These are phyloP conservation scores for Stylonectria norvegica DNA, from an alignment of 2,329 filamentous ascomycete species.

Conservation along the genomic window DNA sequence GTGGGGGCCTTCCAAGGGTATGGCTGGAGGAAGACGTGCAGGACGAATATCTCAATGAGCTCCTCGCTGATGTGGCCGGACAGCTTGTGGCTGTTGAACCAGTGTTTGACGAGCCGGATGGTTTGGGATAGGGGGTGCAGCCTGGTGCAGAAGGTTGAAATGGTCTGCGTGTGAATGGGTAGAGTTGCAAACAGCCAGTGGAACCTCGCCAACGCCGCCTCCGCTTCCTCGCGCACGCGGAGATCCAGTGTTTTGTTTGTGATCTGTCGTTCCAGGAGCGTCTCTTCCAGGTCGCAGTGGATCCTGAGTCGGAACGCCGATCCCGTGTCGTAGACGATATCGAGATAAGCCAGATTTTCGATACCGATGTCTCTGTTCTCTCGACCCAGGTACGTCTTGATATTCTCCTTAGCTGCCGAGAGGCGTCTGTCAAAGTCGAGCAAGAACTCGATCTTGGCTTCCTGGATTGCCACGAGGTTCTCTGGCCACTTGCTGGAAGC, in stretches of 20 bases:
- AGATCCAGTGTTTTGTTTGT: constrained; percentile 69
- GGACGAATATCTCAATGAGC: constrained; percentile 77
- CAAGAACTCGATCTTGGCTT: constrained; percentile 88
- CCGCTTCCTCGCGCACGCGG: constrained; percentile 64
- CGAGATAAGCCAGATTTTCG: constrained; percentile 77
- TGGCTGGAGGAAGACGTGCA: constrained; percentile 74
- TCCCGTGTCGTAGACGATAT: constrained; percentile 70
- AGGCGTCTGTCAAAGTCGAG: constrained; percentile 72
- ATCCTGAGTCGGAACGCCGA: constrained; percentile 81
- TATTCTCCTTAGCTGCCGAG: constrained; percentile 54
- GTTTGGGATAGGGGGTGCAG: constrained; percentile 76
- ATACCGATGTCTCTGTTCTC: constrained; percentile 69
- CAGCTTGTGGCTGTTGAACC: constrained; percentile 84
- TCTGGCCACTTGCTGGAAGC: constrained; percentile 92
- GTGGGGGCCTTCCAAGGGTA: constrained; percentile 78
- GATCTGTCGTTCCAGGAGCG: constrained; percentile 72
- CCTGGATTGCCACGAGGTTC: constrained; percentile 83
- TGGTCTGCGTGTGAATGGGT: constrained; percentile 76
- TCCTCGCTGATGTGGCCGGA: constrained; percentile 72
- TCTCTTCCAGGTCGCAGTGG: constrained; percentile 82
- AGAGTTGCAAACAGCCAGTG: constrained; percentile 68
- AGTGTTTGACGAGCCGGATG: constrained; percentile 81
- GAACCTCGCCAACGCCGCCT: constrained; percentile 65
- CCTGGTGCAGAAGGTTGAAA: constrained; percentile 76
- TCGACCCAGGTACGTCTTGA: constrained; percentile 70